phyloP scores from a whole-genome alignment of 1,284 basidiomycete genomes.

The Ustilago lituana region DNA sequence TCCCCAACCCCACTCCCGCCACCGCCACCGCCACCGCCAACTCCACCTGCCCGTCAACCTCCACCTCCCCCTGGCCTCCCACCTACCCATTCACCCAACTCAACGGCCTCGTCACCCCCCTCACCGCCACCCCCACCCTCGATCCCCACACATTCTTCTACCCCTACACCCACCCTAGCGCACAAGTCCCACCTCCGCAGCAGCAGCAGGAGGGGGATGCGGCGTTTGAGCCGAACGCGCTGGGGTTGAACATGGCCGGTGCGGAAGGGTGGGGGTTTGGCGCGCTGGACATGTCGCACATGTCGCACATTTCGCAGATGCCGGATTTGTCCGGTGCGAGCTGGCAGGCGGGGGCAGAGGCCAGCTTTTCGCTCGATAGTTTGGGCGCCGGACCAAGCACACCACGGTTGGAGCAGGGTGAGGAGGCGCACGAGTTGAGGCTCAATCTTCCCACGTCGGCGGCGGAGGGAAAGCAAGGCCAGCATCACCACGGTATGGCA shows the following conservation, averaged over 20 bases:
- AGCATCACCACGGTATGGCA: too few relatives aligned
- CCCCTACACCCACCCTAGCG: not conserved
- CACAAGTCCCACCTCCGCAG: not conserved
- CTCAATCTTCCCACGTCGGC: too few relatives aligned
- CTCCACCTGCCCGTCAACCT: not conserved
- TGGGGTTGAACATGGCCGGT: not conserved
- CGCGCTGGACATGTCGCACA: not conserved
- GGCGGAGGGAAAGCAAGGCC: too few relatives aligned
- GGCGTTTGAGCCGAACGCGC: conserved; percentile 3
- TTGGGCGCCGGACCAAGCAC: not conserved
- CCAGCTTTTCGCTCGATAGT: not conserved
- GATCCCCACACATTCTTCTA: conserved; percentile 9
- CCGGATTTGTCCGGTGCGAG: too few relatives aligned
- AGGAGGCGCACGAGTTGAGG: too few relatives aligned
- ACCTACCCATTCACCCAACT: conserved; percentile 11
- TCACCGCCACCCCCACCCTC: conserved; percentile 13
- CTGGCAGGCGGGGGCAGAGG: not conserved
- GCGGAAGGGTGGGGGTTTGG: conserved; percentile 2
- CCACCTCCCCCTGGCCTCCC: conserved; percentile 14
- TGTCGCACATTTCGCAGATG: too few relatives aligned
- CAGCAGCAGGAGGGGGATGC: too few relatives aligned
- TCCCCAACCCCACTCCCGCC: not conserved
- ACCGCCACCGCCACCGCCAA: not conserved
- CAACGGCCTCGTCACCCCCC: conserved; percentile 25
- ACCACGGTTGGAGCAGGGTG: not conserved